Base-by-base conservation (phyloP, 2,329 filamentous ascomycete species). In the Drechslerella coelobrocha region DNA sequence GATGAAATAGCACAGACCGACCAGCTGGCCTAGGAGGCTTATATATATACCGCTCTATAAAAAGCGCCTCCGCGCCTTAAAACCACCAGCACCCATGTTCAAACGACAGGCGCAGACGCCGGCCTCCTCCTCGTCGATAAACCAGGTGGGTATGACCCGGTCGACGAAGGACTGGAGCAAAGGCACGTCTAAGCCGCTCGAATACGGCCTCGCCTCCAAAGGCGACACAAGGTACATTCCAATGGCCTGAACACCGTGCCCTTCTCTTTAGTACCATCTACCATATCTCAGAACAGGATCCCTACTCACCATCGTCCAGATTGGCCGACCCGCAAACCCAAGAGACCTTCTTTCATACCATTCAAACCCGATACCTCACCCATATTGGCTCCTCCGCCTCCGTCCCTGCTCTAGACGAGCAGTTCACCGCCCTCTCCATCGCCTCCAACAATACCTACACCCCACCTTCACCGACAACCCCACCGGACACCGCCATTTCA, bases 171-270 rank as follows among this genome's bases (percentile, higher is more conserved):
- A 72, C 68, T 72, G 68, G 68, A 48, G 29, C 37, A 65, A 61
- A 57, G 43, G 43, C 43, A 47, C 59, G 6, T 56, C 61, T 19
- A 72, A 61, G 17, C 60, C 68, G 34, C 27, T 61, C 6, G 68
- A 72, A 57, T 72, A 72, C 54, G 68, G 68, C 50, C 57, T 72
- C 47, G 68, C 68, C 21, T 72, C 68, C 8, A 72, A 72, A 34
- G 68, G 68, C 47, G 68, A 72, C 17, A 72, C 48, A 12, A 59
- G 66, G 66, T 71, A 71, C 43, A 31, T 37, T 29, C 41, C 48
- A 23, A 7, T 59, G 23, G 21, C 57, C 19, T 29, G 7, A 29
- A 45, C 23, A 23, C 9, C 8, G 7, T 21, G 24, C 27, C 3
- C 43, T 41, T 39, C 6, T 34, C 29, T 34, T 34, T 12, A 34